Percentiles rank a stretch among this genome's conserved stretches.
Evolutionary conservation across 352 stramenopile genomes (phyloP).

Genomic region (Phytopythium aichiense): DNA sequence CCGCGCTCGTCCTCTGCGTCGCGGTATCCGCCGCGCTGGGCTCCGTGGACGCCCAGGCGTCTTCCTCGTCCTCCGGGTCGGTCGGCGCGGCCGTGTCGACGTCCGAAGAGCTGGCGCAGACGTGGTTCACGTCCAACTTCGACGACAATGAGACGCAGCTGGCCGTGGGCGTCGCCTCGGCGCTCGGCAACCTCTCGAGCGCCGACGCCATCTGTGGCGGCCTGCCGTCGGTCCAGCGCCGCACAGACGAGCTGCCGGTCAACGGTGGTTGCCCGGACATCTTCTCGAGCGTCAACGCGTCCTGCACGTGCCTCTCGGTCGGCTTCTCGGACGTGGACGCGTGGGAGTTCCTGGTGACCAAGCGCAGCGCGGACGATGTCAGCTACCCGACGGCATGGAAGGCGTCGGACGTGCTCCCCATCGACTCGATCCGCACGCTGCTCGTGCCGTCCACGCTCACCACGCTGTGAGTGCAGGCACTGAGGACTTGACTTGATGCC

Average conservation of each 20-base stretch:
- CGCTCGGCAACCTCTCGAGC: slow-evolving; percentile 15
- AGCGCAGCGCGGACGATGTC: slow-evolving; percentile 4
- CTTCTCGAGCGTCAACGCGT: slow-evolving; percentile 25
- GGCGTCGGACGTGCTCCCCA: slow-evolving; percentile 15
- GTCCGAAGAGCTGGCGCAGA: slow-evolving; percentile 19
- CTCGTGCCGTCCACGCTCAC: slow-evolving; percentile 20
- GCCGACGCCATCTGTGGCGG: slow-evolving; percentile 25
- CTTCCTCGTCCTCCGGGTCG: slow-evolving; percentile 6
- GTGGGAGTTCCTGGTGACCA: slow-evolving; percentile 22
- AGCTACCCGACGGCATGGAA: slow-evolving; percentile 12
- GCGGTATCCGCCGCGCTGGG: no score
- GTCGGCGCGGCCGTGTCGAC: background rate
- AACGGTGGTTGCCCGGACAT: slow-evolving; percentile 28
- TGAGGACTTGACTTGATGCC: background rate
- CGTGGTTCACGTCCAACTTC: slow-evolving; percentile 29
- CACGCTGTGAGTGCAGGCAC: slow-evolving; percentile 16
- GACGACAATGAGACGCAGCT: slow-evolving; percentile 26
- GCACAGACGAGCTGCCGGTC: slow-evolving; percentile 6
- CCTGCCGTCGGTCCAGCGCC: slow-evolving; percentile 23
- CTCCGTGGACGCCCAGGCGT: no score
- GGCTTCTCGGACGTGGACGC: slow-evolving; percentile 15
- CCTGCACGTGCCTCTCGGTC: slow-evolving; percentile 19
- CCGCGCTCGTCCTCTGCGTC: no score
- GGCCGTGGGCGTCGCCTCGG: slow-evolving; percentile 20
- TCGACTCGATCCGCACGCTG: slow-evolving; percentile 26